phyloP scores from a whole-genome alignment of 495 filamentous ascomycete species.

The Trichoderma erinaceum region DNA sequence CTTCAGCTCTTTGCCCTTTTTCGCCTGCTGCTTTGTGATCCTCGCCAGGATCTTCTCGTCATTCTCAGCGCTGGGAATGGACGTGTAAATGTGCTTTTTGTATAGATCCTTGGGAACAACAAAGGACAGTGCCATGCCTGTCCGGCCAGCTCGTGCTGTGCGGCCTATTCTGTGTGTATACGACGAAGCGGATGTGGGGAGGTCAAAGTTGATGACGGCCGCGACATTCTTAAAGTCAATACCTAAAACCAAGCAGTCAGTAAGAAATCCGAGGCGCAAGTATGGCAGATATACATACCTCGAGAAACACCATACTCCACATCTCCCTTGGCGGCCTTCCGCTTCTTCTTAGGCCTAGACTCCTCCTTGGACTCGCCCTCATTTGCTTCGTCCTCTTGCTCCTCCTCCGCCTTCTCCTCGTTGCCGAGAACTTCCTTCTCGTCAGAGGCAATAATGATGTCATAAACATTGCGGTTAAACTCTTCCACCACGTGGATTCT shows the following conservation, averaged over 20 bases:
- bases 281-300: conserved; percentile 35
- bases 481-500: conserved; percentile 92
- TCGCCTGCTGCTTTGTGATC: conserved; percentile 64
- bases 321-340: conserved; percentile 38
- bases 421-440: conserved; percentile 79
- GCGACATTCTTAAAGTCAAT: conserved; percentile 96
- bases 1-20: conserved; percentile 69
- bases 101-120: conserved; percentile 73
- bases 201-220: conserved; percentile 94
- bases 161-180: conserved; percentile 93
- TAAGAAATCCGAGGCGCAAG: background rate
- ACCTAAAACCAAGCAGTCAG: conserved; percentile 18
- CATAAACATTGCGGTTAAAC: conserved; percentile 93
- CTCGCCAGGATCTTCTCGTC: conserved; percentile 78
- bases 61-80: conserved; percentile 59
- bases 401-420: conserved; percentile 30
- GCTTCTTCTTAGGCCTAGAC: conserved; percentile 29
- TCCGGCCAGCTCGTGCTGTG: conserved; percentile 82
- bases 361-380: conserved; percentile 23
- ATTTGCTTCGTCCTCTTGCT: conserved; percentile 25
- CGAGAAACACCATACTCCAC: conserved; percentile 90
- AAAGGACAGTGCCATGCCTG: conserved; percentile 93
- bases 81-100: conserved; percentile 85
- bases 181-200: conserved; percentile 79
- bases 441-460: conserved; percentile 94